phyloP scores from a whole-genome alignment of 371 early-diverging fungal genomes.

The Fennellomyces sp. region DNA sequence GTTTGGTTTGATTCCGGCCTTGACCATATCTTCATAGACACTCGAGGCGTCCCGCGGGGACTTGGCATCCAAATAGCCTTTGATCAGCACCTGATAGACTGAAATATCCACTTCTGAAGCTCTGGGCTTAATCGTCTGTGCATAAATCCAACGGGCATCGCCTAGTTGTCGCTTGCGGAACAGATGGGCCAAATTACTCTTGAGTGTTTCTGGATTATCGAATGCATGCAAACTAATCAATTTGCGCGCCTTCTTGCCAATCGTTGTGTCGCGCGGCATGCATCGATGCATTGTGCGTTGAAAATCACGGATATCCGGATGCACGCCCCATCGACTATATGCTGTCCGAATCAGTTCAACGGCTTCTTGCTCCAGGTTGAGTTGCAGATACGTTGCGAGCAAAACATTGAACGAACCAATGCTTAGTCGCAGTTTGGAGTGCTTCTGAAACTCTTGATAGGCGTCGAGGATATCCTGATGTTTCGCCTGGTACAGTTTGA shows the following conservation, averaged over 20 bases:
- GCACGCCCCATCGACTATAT: slow-evolving; percentile 7
- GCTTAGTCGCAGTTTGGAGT: slow-evolving; percentile 18
- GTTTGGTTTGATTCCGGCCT: slow-evolving; percentile 27
- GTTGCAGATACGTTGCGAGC: slow-evolving; percentile 40
- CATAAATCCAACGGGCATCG: slow-evolving; percentile 28
- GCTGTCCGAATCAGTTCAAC: slow-evolving; percentile 29
- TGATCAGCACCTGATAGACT: slow-evolving; percentile 39
- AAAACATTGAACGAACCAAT: slow-evolving; percentile 42
- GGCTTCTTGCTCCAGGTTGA: slow-evolving; percentile 32
- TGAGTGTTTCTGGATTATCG: slow-evolving; percentile 22
- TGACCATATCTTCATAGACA: slow-evolving; percentile 38
- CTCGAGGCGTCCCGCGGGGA: slow-evolving; percentile 23
- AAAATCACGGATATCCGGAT: slow-evolving; percentile 40
- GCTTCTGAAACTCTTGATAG: slow-evolving; percentile 16
- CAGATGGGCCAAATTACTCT: slow-evolving; percentile 34
- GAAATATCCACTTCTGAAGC: slow-evolving; percentile 24
- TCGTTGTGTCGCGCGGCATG: slow-evolving; percentile 27
- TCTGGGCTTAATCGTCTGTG: slow-evolving; percentile 9
- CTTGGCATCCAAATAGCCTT: slow-evolving; percentile 30
- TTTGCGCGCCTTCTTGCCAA: slow-evolving; percentile 24
- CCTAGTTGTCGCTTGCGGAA: slow-evolving; percentile 20
- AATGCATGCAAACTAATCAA: slow-evolving; percentile 29
- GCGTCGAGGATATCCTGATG: slow-evolving; percentile 37
- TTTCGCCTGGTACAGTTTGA: slow-evolving; percentile 36
- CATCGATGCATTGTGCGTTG: slow-evolving; percentile 42